Base-by-base conservation (phyloP, 1,284 basidiomycete genomes). In the Microstroma glucosiphilum region DNA sequence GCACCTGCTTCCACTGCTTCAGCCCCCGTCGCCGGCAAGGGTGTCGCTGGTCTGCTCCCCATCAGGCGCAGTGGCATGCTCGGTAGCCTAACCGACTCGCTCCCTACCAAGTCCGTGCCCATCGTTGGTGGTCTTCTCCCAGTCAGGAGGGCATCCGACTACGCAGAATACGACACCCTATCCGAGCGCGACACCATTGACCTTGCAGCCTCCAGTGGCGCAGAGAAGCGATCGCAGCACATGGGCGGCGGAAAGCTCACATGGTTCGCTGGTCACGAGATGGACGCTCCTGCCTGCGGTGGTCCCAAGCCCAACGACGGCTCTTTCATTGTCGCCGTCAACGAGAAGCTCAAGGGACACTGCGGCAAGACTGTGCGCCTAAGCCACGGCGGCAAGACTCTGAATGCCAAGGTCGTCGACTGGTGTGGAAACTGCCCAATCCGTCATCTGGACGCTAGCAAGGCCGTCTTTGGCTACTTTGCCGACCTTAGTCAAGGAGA, bases 201-300 rank as follows among this genome's bases (percentile, higher is more conserved):
- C 9, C 30, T 37, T 37, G 9, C 30, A 9, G 30, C 30, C 30
- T 37, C 30, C 30, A 3, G 4, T 37, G 30, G 30, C 30, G 30
- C 30, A 37, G 3, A 3, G 30, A 37, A 37, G 30, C 30, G 30
- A 37, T 37, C 30, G 30, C 30, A 37, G 30, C 30, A 37, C 30
- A 37, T 37, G 30, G 30, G 30, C 9, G 30, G 30, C 9, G 30
- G 30, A 37, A 37, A 37, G 30, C 30, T 48, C 4, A 48, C 46
- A 4, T 48, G 46, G 46, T 48, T 6, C 46, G 46, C 46, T n/a
- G 46, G 46, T 53, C 37, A 40, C 37, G 72, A 75, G 63, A 67
- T 77, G 12, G 40, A 63, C 42, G 62, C 69, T 59, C 76, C 76
- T 0, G 72, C 75, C n/a, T 77, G 76, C 59, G 75, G 75, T 40